Base-by-base conservation (phyloP, 2,329 filamentous ascomycete species). In the Fusarium neocosmosporiellum region DNA sequence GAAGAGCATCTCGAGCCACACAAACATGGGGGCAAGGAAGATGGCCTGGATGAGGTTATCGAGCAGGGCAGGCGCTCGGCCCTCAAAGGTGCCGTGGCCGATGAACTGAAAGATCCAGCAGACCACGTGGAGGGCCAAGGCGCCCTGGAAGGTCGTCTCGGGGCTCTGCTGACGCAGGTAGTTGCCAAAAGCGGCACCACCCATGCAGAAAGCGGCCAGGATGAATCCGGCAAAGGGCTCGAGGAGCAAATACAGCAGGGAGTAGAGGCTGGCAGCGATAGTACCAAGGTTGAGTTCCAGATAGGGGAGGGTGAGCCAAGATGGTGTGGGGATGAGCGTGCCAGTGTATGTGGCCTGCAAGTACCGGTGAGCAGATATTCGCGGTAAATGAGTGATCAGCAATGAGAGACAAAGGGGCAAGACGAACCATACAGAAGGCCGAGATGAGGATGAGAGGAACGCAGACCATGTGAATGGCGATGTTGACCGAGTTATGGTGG, bases 1-100 rank as follows among this genome's bases (percentile, higher is more conserved):
- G 86, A 99, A 99, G 29, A 99, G 87, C 27, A 97, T 84, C 85
- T 98, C 95, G 77, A 99, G 92, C 94, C 96, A 99, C 66, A 98
- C 96, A 77, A 98, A 99, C 78, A 99, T 92, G 10, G 96, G 96
- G 0, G 96, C 96, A 27, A 98, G 87, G 79, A 98, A 96, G 72
- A 98, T 83, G 31, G 96, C 95, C 83, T 98, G 96, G 55, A 97
- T 87, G 46, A 98, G 84, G 79, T 98, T 98, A 83, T 98, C 95
- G 55, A 98, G 85, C 72, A 98, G 84, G 6, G 95, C 96, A 9
- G 96, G 96, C 4, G 95, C 94, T 60, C 96, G 90, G 22, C 93
- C 91, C 83, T 98, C 96, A 76, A 94, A 98, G 59, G 88, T 90
- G 39, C 95, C 95, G 79, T 99, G 96, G 31, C 96, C 96, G 59